Base-by-base conservation (phyloP, 2,329 filamentous ascomycete genomes). In the Penicillium crustosum region DNA sequence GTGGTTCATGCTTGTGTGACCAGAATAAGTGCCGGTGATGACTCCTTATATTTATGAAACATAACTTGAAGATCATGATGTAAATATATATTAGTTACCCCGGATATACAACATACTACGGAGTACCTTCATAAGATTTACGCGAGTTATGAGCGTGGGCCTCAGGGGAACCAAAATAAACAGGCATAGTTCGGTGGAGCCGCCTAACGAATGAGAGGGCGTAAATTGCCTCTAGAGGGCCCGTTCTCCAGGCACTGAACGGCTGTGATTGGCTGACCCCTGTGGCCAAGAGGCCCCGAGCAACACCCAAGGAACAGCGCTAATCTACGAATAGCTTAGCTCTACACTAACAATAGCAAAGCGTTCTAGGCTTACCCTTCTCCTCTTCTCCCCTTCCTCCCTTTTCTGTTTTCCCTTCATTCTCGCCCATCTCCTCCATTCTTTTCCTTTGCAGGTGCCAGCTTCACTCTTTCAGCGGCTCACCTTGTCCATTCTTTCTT, bases 391-490 rank as follows among this genome's bases (percentile, higher is more conserved):
- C 53, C 54, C 63, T 55, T 51, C 50, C 41, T 59, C 55, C 48
- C 55, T 50, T 57, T 57, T 58, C 62, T 61, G 55, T 66, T 67
- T 68, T 65, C 62, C 64, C 62, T 65, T 61, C 61, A 67, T 65
- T 62, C 62, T 64, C 62, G 36, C 23, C 41, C 41, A 33, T 53
- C 63, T 47, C 62, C 62, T 61, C 61, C 65, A 65, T 67, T 64
- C 61, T 61, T 66, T 61, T 61, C 61, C 62, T 63, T 59, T 59
- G 78, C 77, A 76, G 74, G 78, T 78, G 73, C 75, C 81, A 79
- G 83, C 83, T 86, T 85, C 84, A 86, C 81, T 86, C 84, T 77
- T 85, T 86, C 75, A 84, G 83, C 82, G 82, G 81, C 74, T 77
- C 75, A 57, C 55, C 43, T 57, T 75, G 72, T 81, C 76, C 79